Base-by-base conservation (phyloP, 2,329 filamentous ascomycete genomes). In the Byssothecium circinans region DNA sequence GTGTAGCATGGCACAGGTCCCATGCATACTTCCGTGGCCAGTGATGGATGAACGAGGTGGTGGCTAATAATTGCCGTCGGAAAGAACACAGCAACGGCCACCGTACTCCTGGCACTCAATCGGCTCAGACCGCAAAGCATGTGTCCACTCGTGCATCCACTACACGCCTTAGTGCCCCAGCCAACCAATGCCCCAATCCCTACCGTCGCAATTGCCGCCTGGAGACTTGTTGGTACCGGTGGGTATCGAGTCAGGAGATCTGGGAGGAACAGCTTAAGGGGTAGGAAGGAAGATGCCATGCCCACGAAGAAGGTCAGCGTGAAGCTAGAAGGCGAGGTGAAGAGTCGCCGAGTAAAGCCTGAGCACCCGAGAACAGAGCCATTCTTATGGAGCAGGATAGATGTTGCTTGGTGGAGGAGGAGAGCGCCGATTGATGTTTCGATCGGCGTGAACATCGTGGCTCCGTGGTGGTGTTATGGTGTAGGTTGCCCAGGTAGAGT, bases 61-160 rank as follows among this genome's bases (percentile, higher is more conserved):
- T 67, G 66, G 30, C 67, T 69, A 19, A 65, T 20, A 1, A 70
- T 44, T 3, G 68, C 68, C 2, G 55, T 39, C 2, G 64, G 62
- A 35, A 71, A 70, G 54, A 71, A 71, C 0, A 57, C 65, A 5
- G 60, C 58, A n/a, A 68, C 64, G 10, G 78, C 77, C 45, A 75
- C 69, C 4, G 77, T 51, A 12, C 78, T 81, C 39, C 78, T 74
- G n/a, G 71, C 67, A 12, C 75, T 79, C 20, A 78, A 67, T 33
- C 77, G 72, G 4, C 76, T 72, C 4, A 81, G 57, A 1, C 79
- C 79, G 50, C 78, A 80, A 25, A 81, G 74, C 75, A 81, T 80
- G 55, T 81, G 78, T 42, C 78, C 78, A 2, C 78, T 80, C 8
- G 78, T 81, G 55, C 79, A 81, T 15, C 79, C 78, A 44, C 73